Base-by-base conservation (phyloP, 352 stramenopile species). In the Phytopythium delawarense region DNA sequence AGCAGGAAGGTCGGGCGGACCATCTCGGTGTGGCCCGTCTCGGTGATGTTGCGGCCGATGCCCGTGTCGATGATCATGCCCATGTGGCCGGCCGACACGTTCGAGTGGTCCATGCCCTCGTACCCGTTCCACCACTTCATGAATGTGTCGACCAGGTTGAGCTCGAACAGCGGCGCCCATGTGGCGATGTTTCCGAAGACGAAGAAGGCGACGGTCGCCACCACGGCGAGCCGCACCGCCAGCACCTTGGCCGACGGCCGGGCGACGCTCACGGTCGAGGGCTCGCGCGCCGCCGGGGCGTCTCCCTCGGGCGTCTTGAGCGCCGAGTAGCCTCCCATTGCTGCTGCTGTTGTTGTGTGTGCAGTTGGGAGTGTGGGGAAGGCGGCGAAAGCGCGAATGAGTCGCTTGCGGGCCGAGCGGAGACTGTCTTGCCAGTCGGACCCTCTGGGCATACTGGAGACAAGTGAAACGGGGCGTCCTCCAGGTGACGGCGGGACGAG, bases 101-200 rank as follows among this genome's bases (percentile, higher is more conserved):
- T 25, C 20, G 52, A n/a, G 32, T 44, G 32, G 40, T 59, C 65
- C 44, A 62, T 62, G 30, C 55, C 63, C 28, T 67, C 62, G 64
- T 84, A 87, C 25, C 78, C 78, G 39, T 87, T 81, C 75, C 75
- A 87, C 78, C 78, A 87, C 21, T 69, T 37, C 58, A 76, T 83
- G 51, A 84, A 75, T 30, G 73, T 87, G 61, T 83, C 73, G 40
- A 76, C 39, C 53, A 87, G 57, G 16, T 84, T 57, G 18, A 83
- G 63, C 66, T 88, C 74, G 61, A 73, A 88, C 39, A 85, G 45
- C 4, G 78, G 76, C 7, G 78, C 75, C 69, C 68, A 85, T 1
- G 76, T 84, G 20, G 74, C 75, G 49, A 88, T 78, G 66, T 88
- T 88, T 46, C 78, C 78, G 52, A 88, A 88, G 58, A 88, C 66